A percentile compares a stretch with the other conserved stretches of the same genome.
Conservation (phyloP, 2,329 filamentous ascomycete species). For the Pseudogymnoascus sp. region DNA sequence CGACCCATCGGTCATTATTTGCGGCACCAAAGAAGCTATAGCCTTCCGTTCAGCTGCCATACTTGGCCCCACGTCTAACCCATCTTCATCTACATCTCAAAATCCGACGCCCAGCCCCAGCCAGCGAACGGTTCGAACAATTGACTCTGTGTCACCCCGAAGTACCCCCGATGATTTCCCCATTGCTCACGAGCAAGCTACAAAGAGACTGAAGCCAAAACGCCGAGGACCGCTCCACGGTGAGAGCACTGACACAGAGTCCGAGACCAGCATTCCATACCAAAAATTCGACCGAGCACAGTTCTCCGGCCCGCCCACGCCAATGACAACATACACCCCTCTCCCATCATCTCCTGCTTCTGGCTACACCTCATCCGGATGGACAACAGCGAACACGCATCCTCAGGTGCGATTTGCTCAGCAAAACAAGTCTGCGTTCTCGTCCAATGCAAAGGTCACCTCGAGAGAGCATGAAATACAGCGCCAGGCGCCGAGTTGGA, state of each 20-base stretch:
- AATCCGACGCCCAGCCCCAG: neutral
- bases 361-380: neutral
- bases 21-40: slow-evolving; percentile 45
- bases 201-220: neutral
- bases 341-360: neutral
- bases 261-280: slow-evolving; percentile 22
- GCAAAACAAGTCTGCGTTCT: slow-evolving; percentile 1
- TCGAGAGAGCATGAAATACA: neutral
- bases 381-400: neutral
- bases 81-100: slow-evolving; percentile 19
- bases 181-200: slow-evolving; percentile 27
- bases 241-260: slow-evolving; percentile 33
- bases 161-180: neutral
- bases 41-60: slow-evolving; percentile 28
- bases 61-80: neutral
- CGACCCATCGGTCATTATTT: slow-evolving; percentile 45
- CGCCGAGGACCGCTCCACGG: slow-evolving; percentile 27
- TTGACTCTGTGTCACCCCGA: neutral
- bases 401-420: neutral
- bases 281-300: neutral
- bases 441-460: neutral
- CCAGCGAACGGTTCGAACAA: neutral
- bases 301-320: neutral
- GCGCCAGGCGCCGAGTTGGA: neutral
- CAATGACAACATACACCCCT: neutral